phyloP scores from a whole-genome alignment of 2,329 filamentous ascomycete genomes.

The Nemania diffusa region DNA sequence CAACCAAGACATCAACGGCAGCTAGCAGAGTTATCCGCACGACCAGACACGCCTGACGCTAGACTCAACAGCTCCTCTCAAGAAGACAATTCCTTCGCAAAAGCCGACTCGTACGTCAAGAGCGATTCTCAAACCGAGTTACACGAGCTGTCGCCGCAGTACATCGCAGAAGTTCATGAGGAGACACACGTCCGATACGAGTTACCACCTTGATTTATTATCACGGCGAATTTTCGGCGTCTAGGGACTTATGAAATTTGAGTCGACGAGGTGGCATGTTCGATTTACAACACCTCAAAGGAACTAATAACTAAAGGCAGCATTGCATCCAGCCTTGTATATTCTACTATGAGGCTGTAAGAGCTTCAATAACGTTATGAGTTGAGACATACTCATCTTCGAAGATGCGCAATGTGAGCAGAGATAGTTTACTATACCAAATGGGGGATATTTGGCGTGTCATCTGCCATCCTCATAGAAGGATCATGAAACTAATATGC shows the following conservation, averaged over 20 bases:
- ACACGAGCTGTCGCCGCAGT: slow-evolving; percentile 32
- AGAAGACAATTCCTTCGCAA: not conserved
- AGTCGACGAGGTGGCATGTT: not conserved
- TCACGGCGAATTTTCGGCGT: not conserved
- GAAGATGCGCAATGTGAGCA: not conserved
- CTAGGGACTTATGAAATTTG: not conserved
- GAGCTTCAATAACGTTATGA: not conserved
- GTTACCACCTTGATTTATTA: slow-evolving; percentile 18
- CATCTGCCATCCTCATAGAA: not conserved
- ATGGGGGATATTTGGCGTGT: not conserved
- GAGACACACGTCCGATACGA: slow-evolving; percentile 21
- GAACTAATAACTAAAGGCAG: not conserved
- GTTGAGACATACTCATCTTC: not conserved
- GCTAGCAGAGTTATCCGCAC: slow-evolving; percentile 4
- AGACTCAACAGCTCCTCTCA: slow-evolving; percentile 3
- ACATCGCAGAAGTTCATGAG: slow-evolving; percentile 31
- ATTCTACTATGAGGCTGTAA: not conserved
- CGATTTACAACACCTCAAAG: not conserved
- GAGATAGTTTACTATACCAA: not conserved
- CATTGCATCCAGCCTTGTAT: not conserved
- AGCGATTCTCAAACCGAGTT: slow-evolving; percentile 10
- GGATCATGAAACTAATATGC: not conserved
- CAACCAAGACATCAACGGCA: slow-evolving; percentile 29
- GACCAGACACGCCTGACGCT: not conserved
- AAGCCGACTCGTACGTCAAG: slow-evolving; percentile 6